phyloP scores from a whole-genome alignment of 2,329 filamentous ascomycete genomes.

The Arthrinium phaeospermum region DNA sequence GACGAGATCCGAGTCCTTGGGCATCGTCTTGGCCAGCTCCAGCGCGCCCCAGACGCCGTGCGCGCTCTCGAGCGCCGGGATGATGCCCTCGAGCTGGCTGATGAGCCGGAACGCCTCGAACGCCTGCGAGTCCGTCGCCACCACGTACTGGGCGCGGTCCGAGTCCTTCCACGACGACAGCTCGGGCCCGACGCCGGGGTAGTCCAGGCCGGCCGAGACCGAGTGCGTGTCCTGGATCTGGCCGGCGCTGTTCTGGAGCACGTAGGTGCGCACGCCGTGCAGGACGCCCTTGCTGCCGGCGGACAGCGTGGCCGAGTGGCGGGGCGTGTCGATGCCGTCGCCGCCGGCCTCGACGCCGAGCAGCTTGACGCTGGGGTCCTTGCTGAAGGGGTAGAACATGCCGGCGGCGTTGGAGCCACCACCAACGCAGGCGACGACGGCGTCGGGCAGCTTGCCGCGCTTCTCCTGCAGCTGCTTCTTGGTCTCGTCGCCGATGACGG shows the following conservation, averaged over 20 bases:
- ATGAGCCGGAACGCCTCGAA: conserved; percentile 86
- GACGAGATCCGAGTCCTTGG: conserved; percentile 85
- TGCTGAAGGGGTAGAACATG: conserved; percentile 97
- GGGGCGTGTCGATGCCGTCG: conserved; percentile 83
- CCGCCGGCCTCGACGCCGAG: conserved; percentile 95
- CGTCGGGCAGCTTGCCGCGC: conserved; percentile 89
- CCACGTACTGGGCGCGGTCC: conserved; percentile 83
- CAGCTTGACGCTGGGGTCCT: conserved; percentile 83
- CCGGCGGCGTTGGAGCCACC: conserved; percentile 94
- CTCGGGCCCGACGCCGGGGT: conserved; percentile 95
- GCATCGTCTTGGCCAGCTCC: conserved; percentile 91
- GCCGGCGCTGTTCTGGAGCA: conserved; percentile 89
- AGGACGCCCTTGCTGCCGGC: conserved; percentile 90
- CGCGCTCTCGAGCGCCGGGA: conserved; percentile 90
- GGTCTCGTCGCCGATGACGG: conserved; percentile 93
- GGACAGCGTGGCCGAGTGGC: conserved; percentile 87
- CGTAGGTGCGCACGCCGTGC: conserved; percentile 94
- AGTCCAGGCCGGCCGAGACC: conserved; percentile 94
- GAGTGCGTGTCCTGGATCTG: conserved; percentile 97
- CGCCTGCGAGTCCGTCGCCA: conserved; percentile 89
- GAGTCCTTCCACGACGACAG: conserved; percentile 92
- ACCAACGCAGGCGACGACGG: conserved; percentile 94
- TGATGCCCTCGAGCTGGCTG: conserved; percentile 91
- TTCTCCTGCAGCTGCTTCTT: conserved; percentile 88
- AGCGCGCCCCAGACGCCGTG: conserved; percentile 92